Percentiles rank a stretch among this genome's conserved stretches.
These are phyloP conservation scores for Tetrahymena thermophila DNA, from an alignment of 73 alveolate genomes.

Conservation along the genomic window DNA sequence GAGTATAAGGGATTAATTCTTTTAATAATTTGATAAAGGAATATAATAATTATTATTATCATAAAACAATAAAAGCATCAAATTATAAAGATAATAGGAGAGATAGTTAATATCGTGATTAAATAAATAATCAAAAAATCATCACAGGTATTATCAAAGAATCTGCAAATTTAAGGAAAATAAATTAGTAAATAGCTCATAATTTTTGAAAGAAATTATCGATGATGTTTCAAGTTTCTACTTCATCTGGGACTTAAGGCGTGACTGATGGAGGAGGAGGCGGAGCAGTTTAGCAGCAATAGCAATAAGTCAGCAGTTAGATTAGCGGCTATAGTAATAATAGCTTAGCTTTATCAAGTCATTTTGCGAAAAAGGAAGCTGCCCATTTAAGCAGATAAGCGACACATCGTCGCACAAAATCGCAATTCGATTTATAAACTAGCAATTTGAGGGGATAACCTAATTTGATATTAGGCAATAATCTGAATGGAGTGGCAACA, in stretches of 20 bases:
- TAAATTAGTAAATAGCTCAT: background rate
- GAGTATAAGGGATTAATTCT: background rate
- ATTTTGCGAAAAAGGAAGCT: background rate
- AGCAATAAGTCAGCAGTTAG: background rate
- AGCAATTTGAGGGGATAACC: background rate
- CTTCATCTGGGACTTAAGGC: background rate
- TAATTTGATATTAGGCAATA: background rate
- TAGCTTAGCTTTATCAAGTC: background rate
- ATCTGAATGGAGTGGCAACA: background rate
- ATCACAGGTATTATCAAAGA: background rate
- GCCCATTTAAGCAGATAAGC: background rate
- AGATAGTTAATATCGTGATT: background rate
- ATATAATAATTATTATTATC: background rate
- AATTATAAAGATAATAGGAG: background rate
- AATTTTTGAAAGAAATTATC: background rate
- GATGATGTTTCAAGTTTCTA: background rate
- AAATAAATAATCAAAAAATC: background rate
- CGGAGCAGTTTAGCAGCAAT: background rate
- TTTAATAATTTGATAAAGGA: background rate
- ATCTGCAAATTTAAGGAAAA: background rate
- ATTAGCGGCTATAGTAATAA: background rate
- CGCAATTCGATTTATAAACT: background rate
- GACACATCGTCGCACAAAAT: background rate
- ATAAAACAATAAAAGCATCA: background rate
- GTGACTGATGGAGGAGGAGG: background rate